phyloP scores from a whole-genome alignment of 768 basidiomycete genomes.

The Nevesoporus exiguus region DNA sequence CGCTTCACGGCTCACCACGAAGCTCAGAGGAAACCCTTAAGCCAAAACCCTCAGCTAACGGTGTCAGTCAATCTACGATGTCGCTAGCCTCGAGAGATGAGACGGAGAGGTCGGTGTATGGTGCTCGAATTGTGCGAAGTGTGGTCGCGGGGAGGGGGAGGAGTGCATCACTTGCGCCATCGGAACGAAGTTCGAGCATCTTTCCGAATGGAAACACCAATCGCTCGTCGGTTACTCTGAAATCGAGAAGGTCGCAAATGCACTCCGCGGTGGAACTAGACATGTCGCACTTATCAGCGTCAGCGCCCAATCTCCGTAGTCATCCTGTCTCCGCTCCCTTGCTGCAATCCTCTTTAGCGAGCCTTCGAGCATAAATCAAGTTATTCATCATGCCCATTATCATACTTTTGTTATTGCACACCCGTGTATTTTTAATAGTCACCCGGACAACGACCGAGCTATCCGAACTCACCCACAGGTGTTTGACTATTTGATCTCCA shows the following conservation, averaged over 20 bases:
- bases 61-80: constrained; percentile 46
- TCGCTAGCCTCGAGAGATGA: constrained; percentile 37
- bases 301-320: constrained; percentile 25
- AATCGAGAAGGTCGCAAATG: constrained; percentile 14
- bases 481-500: not conserved
- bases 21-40: constrained; percentile 67
- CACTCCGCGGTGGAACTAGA: constrained; percentile 10
- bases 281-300: constrained; percentile 20
- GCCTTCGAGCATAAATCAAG: constrained; percentile 26
- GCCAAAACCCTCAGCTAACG: constrained; percentile 38
- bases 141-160: constrained; percentile 47
- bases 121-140: constrained; percentile 53
- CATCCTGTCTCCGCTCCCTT: constrained; percentile 10
- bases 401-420: constrained; percentile 19
- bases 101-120: constrained; percentile 27
- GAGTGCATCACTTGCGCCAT: constrained; percentile 36
- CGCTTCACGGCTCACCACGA: constrained; percentile 35
- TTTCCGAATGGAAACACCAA: constrained; percentile 24
- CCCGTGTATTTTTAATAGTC: constrained; percentile 22
- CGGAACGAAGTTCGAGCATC: constrained; percentile 26
- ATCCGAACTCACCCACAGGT: no score
- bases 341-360: constrained; percentile 15
- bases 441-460: no score
- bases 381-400: constrained; percentile 14
- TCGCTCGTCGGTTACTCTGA: constrained; percentile 21